phyloP scores from a whole-genome alignment of 345 rosid species.

The thale cress (Arabidopsis thaliana) region TAIR10.1 NC_003070.9:19578501-19579000 shows the following conservation, averaged over 20 bases:
- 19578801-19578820: constrained; percentile 27
- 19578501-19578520: background rate
- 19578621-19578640: constrained; percentile 36
- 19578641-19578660: constrained; percentile 40
- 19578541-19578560: background rate
- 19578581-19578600: constrained; percentile 1
- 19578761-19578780: constrained; percentile 8
- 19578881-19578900: background rate
- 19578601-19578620: constrained; percentile 33
- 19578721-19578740: constrained; percentile 17
- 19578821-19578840: background rate
- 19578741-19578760: constrained; percentile 2
- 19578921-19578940: too few species aligned
- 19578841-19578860: background rate
- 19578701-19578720: constrained; percentile 19
- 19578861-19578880: background rate
- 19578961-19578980: background rate
- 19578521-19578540: constrained; percentile 4
- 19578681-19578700: constrained; percentile 41
- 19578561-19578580: constrained; percentile 1
- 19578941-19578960: too few species aligned
- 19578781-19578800: constrained; percentile 39
- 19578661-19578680: constrained; percentile 43
- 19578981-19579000: background rate
- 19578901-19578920: too few species aligned